A percentile compares a stretch with the other conserved stretches of the same genome.
These are phyloP conservation scores for Cryomyces minteri DNA, from an alignment of 495 filamentous ascomycete species.

Conservation along the genomic window DNA sequence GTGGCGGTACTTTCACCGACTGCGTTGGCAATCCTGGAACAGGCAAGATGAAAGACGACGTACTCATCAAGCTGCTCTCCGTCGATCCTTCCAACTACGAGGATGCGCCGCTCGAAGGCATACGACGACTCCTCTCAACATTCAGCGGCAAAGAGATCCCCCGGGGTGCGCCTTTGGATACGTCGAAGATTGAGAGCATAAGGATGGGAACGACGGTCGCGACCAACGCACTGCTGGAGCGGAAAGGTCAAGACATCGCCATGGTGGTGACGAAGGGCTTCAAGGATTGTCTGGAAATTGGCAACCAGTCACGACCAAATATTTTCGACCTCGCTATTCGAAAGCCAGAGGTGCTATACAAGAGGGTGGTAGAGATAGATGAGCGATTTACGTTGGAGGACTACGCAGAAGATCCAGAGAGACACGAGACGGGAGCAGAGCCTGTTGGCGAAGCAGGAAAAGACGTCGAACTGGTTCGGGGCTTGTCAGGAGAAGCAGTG, in stretches of 20 bases:
- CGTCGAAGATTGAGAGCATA: slow-evolving; percentile 48
- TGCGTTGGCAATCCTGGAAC: slow-evolving; percentile 34
- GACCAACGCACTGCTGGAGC: slow-evolving; percentile 51
- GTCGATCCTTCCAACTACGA: slow-evolving; percentile 31
- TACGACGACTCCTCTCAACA: slow-evolving; percentile 71
- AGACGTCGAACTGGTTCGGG: slow-evolving; percentile 38
- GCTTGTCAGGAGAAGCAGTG: slow-evolving; percentile 51
- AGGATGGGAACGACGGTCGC: slow-evolving; percentile 31
- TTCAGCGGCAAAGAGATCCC: slow-evolving; percentile 62
- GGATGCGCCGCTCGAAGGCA: slow-evolving; percentile 44
- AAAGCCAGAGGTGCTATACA: slow-evolving; percentile 28
- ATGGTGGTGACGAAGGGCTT: slow-evolving; percentile 89
- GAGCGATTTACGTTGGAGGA: slow-evolving; percentile 51
- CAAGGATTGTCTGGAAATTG: slow-evolving; percentile 68
- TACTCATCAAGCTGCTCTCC: slow-evolving; percentile 31
- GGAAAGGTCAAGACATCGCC: slow-evolving; percentile 85
- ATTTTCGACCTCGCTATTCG: slow-evolving; percentile 28
- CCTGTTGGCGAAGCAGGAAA: slow-evolving; percentile 26
- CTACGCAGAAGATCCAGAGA: slow-evolving; percentile 64
- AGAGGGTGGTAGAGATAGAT: slow-evolving; percentile 26
- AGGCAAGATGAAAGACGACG: slow-evolving; percentile 26
- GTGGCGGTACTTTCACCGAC: slow-evolving; percentile 51
- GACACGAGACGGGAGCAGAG: slow-evolving; percentile 30
- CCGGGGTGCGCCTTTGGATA: slow-evolving; percentile 66
- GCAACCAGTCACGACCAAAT: slow-evolving; percentile 26